Base-by-base conservation (phyloP, 257 asterid genomes). In the Echites panduratus region DNA sequence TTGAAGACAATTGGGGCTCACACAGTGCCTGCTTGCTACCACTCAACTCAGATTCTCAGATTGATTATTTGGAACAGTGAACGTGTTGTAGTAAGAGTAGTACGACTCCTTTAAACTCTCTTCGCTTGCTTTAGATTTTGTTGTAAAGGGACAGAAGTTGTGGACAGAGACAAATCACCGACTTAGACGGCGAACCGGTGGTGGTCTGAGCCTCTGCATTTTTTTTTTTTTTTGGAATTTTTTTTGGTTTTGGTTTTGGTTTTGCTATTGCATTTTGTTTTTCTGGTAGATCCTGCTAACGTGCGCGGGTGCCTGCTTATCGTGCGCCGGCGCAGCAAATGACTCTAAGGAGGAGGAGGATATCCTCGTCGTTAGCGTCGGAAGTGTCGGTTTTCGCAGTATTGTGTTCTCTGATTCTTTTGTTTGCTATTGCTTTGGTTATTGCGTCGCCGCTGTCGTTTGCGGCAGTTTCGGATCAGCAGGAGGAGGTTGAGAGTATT, bases 321-420 rank as follows among this genome's bases (percentile, higher is more conserved):
- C 78, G 86, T 77, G 84, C 92, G 92, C 92, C 84, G 87, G 79
- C 87, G 90, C 80, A 82, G 69, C 61, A 35, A 82, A 93, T 91
- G 97, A 83, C 82, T 80, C 83, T 71, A 41, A 48, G 75, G 61
- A 76, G 77, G 75, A 72, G 75, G 70, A 65, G 79, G 59, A 66
- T 75, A 78, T 84, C 89, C 61, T 73, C 83, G 45, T 77, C 80
- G 38, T 11, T 9, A 7, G 59, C 71, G 81, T 72, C 75, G 9
- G 65, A 71, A 49, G 19, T 54, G 13, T 50, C 66, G 24, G 27
- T 76, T 61, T 27, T 62, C 41, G 72, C 75, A 40, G 45, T 65
- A 27, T 27, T 76, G 48, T 48, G 41, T 19, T 75, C 66, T 62
- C 70, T 77, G 41, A 53, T 74, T 9, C 11, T 76, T 52, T 27